These are phyloP conservation scores for Cyclotella kingstonii DNA, from an alignment of 108 stramenopile species.

Conservation along the genomic window DNA sequence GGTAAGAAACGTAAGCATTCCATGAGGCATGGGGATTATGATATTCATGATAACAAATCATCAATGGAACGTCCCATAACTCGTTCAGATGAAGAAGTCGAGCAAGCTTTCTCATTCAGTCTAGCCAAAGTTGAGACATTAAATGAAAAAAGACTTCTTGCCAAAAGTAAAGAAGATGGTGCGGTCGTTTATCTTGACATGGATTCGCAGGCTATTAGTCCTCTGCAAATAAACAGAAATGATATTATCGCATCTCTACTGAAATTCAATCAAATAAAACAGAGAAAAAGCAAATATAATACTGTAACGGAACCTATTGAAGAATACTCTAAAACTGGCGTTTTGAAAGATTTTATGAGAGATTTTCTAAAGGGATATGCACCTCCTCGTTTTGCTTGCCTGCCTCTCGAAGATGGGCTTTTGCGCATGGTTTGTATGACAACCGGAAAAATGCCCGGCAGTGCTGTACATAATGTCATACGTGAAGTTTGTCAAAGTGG, in stretches of 20 bases:
- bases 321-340: not conserved
- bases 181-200: conserved; percentile 28
- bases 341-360: not conserved
- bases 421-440: conserved; percentile 53
- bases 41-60: not conserved
- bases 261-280: conserved; percentile 33
- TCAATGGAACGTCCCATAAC: conserved; percentile 13
- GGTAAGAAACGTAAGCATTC: conserved; percentile 33
- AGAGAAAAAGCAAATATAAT: conserved; percentile 4
- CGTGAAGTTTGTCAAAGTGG: conserved; percentile 16
- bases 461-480: conserved; percentile 29
- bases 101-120: conserved; percentile 22
- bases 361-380: conserved; percentile 5
- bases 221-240: conserved; percentile 11
- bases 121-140: not conserved
- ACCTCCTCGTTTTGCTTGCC: conserved; percentile 43
- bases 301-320: no score
- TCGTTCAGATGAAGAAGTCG: conserved; percentile 32
- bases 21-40: conserved; percentile 34
- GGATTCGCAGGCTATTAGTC: not conserved
- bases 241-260: conserved; percentile 31
- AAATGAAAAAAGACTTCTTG: not conserved
- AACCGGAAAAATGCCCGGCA: conserved; percentile 49
- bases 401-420: conserved; percentile 53
- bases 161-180: conserved; percentile 2